Evolutionary conservation across 2,329 filamentous ascomycete species (phyloP).

Genomic region (Cryphonectria carpinicola): DNA sequence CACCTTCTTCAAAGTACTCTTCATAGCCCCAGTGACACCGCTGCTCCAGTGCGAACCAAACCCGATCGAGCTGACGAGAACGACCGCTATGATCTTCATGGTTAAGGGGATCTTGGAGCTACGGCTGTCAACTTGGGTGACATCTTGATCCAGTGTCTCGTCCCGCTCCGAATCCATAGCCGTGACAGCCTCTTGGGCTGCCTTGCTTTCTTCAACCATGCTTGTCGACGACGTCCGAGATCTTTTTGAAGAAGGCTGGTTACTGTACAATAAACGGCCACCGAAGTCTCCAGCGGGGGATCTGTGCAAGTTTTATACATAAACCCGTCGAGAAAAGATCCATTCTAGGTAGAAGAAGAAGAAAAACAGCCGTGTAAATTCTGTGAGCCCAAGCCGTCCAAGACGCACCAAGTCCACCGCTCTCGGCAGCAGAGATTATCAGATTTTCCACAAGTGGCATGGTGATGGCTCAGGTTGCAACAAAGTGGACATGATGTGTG

Average conservation of each 20-base stretch:
- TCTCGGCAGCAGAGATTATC: not conserved
- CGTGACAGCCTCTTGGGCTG: conserved; percentile 4
- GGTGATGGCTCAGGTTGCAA: not conserved
- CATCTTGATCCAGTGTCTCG: not conserved
- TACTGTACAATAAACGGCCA: not conserved
- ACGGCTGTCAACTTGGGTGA: not conserved
- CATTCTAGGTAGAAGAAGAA: not conserved
- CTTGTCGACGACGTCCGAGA: not conserved
- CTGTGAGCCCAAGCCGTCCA: not conserved
- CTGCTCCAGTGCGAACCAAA: conserved; percentile 64
- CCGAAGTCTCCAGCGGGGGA: not conserved
- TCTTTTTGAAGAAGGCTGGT: not conserved
- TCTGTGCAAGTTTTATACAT: not conserved
- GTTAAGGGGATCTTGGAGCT: conserved; percentile 33
- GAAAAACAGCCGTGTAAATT: not conserved
- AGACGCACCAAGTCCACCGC: not conserved
- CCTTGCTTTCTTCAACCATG: conserved; percentile 15
- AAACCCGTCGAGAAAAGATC: not conserved
- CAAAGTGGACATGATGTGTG: not conserved
- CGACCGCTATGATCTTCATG: conserved; percentile 45
- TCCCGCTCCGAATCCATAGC: conserved; percentile 13
- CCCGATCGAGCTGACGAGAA: conserved; percentile 57
- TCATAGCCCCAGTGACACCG: conserved; percentile 65
- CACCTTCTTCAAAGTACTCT: conserved; percentile 61
- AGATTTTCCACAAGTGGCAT: not conserved